Conservation (phyloP, 2,329 filamentous ascomycete species). For the Alternaria consortialis region DNA sequence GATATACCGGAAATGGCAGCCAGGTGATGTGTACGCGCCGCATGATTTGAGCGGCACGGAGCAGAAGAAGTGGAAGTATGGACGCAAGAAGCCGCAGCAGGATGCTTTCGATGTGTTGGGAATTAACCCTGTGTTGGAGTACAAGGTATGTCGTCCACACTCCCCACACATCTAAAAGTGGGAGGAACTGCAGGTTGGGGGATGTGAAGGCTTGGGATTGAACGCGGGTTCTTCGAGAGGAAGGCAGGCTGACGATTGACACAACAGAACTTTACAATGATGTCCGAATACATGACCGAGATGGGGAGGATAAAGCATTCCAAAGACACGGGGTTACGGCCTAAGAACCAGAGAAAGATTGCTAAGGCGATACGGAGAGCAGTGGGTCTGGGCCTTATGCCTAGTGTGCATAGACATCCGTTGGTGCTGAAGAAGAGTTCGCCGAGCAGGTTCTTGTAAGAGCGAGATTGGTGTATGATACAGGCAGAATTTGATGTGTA, state of each 20-base stretch:
- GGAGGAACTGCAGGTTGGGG: background rate
- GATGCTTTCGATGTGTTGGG: constrained; percentile 84
- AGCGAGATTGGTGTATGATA: background rate
- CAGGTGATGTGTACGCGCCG: constrained; percentile 88
- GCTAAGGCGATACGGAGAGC: constrained; percentile 90
- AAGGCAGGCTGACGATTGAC: background rate
- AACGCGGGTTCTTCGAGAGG: no score
- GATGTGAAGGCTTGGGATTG: no score
- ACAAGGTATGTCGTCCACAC: constrained; percentile 69
- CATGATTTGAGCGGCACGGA: constrained; percentile 83
- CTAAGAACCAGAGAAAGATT: constrained; percentile 90
- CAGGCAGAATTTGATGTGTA: background rate
- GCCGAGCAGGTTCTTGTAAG: constrained; percentile 33
- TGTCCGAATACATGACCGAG: constrained; percentile 85
- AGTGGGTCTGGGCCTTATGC: constrained; percentile 90
- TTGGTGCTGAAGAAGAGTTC: constrained; percentile 44
- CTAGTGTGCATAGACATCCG: constrained; percentile 88
- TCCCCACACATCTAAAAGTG: no score
- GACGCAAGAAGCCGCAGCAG: constrained; percentile 56
- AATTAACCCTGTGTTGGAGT: constrained; percentile 82
- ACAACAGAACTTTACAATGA: constrained; percentile 84
- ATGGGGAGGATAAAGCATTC: constrained; percentile 85
- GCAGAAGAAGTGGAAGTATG: constrained; percentile 79
- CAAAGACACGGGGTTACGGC: constrained; percentile 79
- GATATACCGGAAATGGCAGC: constrained; percentile 74